Percentiles rank a stretch among this genome's conserved stretches.
Evolutionary conservation across 768 basidiomycete species (phyloP).

Genomic region (Leucocoprinus leucothites): DNA sequence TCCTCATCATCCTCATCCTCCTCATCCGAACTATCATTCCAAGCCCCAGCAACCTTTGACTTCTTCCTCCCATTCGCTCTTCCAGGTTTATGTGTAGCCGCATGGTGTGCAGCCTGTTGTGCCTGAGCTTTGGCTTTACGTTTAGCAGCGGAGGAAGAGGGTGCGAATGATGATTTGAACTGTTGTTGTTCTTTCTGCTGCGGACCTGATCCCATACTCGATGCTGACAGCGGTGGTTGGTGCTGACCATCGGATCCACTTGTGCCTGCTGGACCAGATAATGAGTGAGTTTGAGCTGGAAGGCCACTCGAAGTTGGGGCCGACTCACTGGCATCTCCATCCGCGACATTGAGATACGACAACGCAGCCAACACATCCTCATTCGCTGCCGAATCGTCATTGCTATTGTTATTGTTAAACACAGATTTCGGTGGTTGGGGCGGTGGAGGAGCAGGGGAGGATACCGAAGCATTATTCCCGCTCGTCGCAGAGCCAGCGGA

Average conservation of each 20-base stretch:
- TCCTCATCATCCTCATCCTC: constrained; percentile 86
- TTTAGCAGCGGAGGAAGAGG: constrained; percentile 79
- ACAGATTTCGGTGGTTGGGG: neutral
- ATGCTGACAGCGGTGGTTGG: constrained; percentile 1
- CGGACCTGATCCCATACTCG: constrained; percentile 1
- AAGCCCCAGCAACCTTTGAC: constrained; percentile 51
- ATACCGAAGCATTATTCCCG: neutral
- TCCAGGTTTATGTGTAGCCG: constrained; percentile 74
- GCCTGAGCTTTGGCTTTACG: constrained; percentile 82
- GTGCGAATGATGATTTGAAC: constrained; percentile 86
- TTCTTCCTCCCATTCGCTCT: constrained; percentile 62
- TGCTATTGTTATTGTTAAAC: constrained; percentile 9
- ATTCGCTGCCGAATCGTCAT: constrained; percentile 44
- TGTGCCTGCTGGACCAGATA: no score
- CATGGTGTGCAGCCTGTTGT: constrained; percentile 78
- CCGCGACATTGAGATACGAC: constrained; percentile 64
- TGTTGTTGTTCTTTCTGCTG: constrained; percentile 22
- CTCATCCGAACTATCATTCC: constrained; percentile 76
- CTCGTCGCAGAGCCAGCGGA: neutral
- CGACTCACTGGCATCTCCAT: constrained; percentile 30
- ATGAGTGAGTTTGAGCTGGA: neutral
- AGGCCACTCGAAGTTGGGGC: neutral
- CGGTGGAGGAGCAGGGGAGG: neutral
- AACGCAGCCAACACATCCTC: constrained; percentile 78
- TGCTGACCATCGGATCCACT: neutral